These are phyloP conservation scores for Pestalotiopsis sp. DNA, from an alignment of 2,329 filamentous ascomycete genomes.

Conservation along the genomic window DNA sequence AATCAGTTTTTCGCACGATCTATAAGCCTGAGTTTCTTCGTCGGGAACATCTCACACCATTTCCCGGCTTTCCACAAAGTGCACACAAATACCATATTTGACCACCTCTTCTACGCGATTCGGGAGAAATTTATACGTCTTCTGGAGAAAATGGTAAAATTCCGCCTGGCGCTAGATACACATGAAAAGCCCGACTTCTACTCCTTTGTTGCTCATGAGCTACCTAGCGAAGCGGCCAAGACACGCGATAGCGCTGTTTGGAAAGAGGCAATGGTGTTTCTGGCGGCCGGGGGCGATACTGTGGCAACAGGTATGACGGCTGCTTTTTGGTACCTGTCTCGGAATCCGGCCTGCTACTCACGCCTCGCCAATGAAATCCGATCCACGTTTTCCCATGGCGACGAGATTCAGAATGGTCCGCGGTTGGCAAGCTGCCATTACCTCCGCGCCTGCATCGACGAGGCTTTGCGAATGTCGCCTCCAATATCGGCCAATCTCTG, in stretches of 20 bases:
- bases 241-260: background rate
- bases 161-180: constrained; percentile 15
- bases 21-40: background rate
- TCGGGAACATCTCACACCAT: background rate
- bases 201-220: constrained; percentile 13
- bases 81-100: background rate
- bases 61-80: background rate
- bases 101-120: background rate
- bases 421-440: constrained; percentile 37
- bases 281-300: constrained; percentile 24
- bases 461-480: constrained; percentile 37
- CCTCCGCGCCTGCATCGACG: constrained; percentile 36
- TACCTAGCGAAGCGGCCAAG: background rate
- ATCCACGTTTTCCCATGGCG: constrained; percentile 30
- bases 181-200: constrained; percentile 19
- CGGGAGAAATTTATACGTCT: background rate
- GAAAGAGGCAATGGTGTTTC: constrained; percentile 9
- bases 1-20: background rate
- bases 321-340: constrained; percentile 34
- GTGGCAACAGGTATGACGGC: constrained; percentile 31
- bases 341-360: constrained; percentile 24
- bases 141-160: background rate
- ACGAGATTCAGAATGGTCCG: constrained; percentile 28
- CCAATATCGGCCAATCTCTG: constrained; percentile 35
- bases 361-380: constrained; percentile 32